Evolutionary conservation across 345 rosid species (phyloP).

Genomic region (Populus pruinosa): DNA sequence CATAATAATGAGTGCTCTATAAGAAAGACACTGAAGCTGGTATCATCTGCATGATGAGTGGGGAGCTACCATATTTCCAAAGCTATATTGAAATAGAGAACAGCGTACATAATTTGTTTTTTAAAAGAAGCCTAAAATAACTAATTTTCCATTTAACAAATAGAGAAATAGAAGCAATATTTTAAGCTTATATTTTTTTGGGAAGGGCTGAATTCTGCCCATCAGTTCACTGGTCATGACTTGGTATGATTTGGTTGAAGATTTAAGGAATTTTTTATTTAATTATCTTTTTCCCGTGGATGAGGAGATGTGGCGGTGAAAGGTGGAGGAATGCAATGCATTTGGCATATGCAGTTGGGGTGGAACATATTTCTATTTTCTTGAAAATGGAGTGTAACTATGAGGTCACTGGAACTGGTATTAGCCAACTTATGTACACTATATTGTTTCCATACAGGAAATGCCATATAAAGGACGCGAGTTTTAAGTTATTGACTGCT

Average conservation of each 20-base stretch:
- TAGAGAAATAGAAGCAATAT: neutral
- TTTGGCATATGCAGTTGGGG: neutral
- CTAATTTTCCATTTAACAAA: neutral
- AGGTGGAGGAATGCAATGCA: neutral
- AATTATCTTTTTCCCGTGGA: neutral
- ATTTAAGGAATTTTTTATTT: too few relatives aligned
- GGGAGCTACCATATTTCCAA: too few relatives aligned
- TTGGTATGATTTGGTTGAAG: too few relatives aligned
- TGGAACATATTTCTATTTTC: neutral
- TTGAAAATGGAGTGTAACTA: neutral
- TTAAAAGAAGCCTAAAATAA: neutral
- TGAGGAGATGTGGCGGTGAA: neutral
- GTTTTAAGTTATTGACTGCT: slow-evolving; percentile 24
- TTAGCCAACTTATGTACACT: neutral
- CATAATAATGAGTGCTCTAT: neutral
- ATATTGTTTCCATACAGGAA: slow-evolving; percentile 39
- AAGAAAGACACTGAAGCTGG: neutral
- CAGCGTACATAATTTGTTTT: neutral
- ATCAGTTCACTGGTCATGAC: too few relatives aligned
- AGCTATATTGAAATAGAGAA: neutral
- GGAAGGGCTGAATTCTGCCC: neutral
- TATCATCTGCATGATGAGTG: neutral
- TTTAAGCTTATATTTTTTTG: neutral
- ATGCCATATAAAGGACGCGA: slow-evolving; percentile 70
- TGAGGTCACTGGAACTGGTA: neutral